phyloP scores from a whole-genome alignment of 352 stramenopile genomes.

The Globisporangium barbulae region DNA sequence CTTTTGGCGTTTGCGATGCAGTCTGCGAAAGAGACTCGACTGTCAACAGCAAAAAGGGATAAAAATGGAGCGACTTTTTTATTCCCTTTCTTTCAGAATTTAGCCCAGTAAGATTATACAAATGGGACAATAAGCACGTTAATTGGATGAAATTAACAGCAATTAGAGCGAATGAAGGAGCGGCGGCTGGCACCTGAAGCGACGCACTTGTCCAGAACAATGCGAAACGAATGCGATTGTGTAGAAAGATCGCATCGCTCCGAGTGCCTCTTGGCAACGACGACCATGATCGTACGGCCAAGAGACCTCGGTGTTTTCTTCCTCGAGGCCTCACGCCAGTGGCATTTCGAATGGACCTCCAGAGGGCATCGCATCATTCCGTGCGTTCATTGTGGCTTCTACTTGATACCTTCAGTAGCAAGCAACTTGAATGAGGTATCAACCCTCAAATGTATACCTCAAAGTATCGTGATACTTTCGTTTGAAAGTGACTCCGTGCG shows the following conservation, averaged over 20 bases:
- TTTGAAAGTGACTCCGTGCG: too few relatives aligned
- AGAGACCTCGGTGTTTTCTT: neutral
- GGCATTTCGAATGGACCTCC: neutral
- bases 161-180: neutral
- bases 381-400: neutral
- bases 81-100: neutral
- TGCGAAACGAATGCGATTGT: slow-evolving; percentile 5
- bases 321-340: neutral
- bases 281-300: neutral
- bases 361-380: neutral
- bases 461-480: too few relatives aligned
- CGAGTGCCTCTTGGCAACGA: neutral
- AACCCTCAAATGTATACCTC: neutral
- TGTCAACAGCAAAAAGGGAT: neutral
- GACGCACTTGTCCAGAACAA: neutral
- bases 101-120: neutral
- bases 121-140: too few relatives aligned
- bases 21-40: slow-evolving; percentile 10
- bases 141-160: neutral
- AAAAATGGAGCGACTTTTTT: neutral
- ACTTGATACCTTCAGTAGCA: neutral
- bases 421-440: neutral
- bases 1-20: slow-evolving; percentile 8
- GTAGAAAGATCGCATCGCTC: slow-evolving; percentile 9
- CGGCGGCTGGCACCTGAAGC: slow-evolving; percentile 5